These are phyloP conservation scores for Sporopachydermia cereana DNA, from an alignment of 1,139 yeast genomes.

Conservation along the genomic window DNA sequence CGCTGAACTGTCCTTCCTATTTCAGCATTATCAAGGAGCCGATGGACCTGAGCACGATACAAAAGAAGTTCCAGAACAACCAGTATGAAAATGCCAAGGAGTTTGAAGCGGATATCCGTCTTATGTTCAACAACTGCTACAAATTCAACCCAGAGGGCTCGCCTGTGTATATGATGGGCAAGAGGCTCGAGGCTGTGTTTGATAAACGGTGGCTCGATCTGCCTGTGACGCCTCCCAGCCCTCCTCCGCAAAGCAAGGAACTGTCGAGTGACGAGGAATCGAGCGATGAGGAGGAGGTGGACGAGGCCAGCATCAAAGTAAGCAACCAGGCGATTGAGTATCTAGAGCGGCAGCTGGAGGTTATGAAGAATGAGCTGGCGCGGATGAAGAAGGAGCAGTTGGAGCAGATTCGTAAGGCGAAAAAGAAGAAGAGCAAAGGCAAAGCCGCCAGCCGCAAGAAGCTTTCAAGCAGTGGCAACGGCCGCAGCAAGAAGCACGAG, in stretches of 20 bases:
- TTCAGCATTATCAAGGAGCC: conserved; percentile 78
- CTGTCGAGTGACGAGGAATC: conserved; percentile 24
- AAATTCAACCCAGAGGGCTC: conserved; percentile 91
- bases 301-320: conserved; percentile 43
- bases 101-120: conserved; percentile 70
- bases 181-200: conserved; percentile 72
- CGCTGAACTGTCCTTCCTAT: conserved; percentile 85
- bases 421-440: conserved; percentile 21
- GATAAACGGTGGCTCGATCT: conserved; percentile 83
- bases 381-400: conserved; percentile 64
- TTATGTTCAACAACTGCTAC: conserved; percentile 83
- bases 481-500: conserved; percentile 1
- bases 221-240: conserved; percentile 65
- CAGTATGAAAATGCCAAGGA: conserved; percentile 84
- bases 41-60: conserved; percentile 88
- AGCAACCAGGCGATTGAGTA: conserved; percentile 85
- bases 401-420: conserved; percentile 14
- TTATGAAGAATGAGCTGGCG: conserved; percentile 79
- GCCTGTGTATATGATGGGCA: conserved; percentile 94
- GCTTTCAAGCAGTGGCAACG: not conserved
- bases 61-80: conserved; percentile 69
- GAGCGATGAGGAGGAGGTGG: conserved; percentile 57
- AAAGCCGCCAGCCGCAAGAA: conserved; percentile 15
- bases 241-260: conserved; percentile 33
- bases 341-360: conserved; percentile 70